Base-by-base conservation (phyloP, 352 stramenopile genomes). In the Globisporangium mamillatum region DNA sequence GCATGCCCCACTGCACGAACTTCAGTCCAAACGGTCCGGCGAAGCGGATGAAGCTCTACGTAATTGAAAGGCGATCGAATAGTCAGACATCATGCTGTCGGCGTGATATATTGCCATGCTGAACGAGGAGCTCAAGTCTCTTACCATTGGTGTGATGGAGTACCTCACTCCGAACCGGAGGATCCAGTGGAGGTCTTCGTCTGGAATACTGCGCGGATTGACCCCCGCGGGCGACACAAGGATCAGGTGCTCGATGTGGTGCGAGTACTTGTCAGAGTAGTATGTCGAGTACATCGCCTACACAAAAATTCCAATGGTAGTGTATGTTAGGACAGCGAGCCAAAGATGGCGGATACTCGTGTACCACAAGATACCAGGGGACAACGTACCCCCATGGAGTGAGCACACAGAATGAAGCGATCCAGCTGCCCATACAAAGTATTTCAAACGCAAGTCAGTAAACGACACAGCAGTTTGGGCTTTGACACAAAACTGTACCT, bases 221-320 rank as follows among this genome's bases (percentile, higher is more conserved):
- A 94, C 77, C 32, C 82, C 86, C 9, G 84, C 85, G 10, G 86
- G 86, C 0, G 86, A 94, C 38, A 94, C 81, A 59, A 94, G 73
- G 16, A 93, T 81, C 25, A 94, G 65, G 65, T 94, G 86, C 56
- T 94, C 81, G 29, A 94, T 75, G 50, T 81, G 80, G 32, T 88
- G 70, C 9, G 81, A 58, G 73, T 93, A 94, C 67, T 88, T 88
- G 10, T 87, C 77, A 20, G 80, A 76, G 71, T 90, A 94, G 64
- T 91, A 91, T n/a, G 82, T 90, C 46, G 75, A 76, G 74, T 92
- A 93, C 67, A 93, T 94, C 27, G 75, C 81, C 84, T 92, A 44
- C 4, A 53, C 0, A 71, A 48, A 64, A 22, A 29, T 36, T 62
- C 18, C 1, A 24, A 8, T 5, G 54, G 55, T 9, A n/a, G 52